Evolutionary conservation across 768 basidiomycete species (phyloP).

Genomic region (Pleurotus ostreatus): DNA sequence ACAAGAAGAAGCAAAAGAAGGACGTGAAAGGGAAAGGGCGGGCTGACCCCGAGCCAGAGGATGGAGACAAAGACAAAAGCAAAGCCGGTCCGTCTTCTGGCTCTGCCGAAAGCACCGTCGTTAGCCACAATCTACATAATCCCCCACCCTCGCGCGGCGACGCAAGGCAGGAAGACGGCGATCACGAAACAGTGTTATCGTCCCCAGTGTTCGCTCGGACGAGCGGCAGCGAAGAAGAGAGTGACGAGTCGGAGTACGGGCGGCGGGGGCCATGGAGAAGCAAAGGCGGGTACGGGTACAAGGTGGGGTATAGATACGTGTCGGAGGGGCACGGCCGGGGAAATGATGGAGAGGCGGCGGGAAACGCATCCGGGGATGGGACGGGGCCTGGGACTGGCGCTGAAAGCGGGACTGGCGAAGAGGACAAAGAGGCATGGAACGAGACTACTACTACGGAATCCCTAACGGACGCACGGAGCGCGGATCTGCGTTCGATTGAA

Average conservation of each 20-base stretch:
- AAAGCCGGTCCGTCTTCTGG: not conserved
- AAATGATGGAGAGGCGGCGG: not conserved
- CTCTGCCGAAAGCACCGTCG: not conserved
- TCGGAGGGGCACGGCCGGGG: not conserved
- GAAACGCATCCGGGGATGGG: not conserved
- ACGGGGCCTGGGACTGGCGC: not conserved
- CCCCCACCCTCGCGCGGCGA: not conserved
- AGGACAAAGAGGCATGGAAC: not conserved
- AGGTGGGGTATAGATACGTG: constrained; percentile 2
- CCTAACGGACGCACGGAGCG: not conserved
- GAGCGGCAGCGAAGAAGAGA: constrained; percentile 4
- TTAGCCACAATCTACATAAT: not conserved
- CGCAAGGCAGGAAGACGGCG: not conserved
- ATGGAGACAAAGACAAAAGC: not conserved
- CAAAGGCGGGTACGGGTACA: constrained; percentile 6
- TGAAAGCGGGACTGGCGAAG: not conserved
- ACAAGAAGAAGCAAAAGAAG: constrained; percentile 18
- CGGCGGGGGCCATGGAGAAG: constrained; percentile 2
- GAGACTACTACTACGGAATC: not conserved
- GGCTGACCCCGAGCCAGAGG: not conserved
- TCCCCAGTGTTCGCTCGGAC: constrained; percentile 8
- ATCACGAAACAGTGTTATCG: not conserved
- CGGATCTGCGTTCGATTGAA: not conserved
- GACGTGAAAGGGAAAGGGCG: constrained; percentile 11
- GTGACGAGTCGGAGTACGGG: constrained; percentile 1